Evolutionary conservation across 352 stramenopile species (phyloP).

Genomic region (Pythium plurisporium): DNA sequence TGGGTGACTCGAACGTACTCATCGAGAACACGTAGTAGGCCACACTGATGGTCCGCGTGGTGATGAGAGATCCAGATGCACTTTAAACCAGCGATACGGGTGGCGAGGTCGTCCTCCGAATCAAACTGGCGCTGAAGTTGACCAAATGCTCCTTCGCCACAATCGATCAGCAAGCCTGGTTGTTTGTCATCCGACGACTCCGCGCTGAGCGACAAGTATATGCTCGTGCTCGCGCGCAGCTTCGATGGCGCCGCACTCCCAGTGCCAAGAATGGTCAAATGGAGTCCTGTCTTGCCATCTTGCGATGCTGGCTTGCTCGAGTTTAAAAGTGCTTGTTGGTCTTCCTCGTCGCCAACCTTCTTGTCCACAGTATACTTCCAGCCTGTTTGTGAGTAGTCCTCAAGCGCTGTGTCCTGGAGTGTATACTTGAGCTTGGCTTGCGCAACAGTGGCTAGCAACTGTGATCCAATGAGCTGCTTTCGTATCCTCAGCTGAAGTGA

Average conservation of each 20-base stretch:
- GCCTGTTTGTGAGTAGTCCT: conserved; percentile 39
- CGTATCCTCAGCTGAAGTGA: conserved; percentile 32
- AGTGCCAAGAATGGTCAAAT: conserved; percentile 92
- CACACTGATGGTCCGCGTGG: conserved; percentile 96
- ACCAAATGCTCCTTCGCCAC: conserved; percentile 92
- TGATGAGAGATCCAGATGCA: conserved; percentile 97
- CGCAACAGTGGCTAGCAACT: conserved; percentile 30
- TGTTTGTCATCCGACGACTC: neutral
- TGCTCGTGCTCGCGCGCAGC: conserved; percentile 94
- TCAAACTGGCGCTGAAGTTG: conserved; percentile 83
- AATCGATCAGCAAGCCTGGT: conserved; percentile 88
- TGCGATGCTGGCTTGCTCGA: neutral
- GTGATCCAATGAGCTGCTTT: neutral
- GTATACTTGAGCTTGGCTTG: conserved; percentile 49
- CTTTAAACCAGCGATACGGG: conserved; percentile 56
- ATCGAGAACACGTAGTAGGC: conserved; percentile 89
- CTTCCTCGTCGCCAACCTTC: conserved; percentile 3
- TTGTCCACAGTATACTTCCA: conserved; percentile 26
- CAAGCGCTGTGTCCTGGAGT: conserved; percentile 18
- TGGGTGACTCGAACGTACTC: conserved; percentile 37
- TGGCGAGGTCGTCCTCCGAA: conserved; percentile 14
- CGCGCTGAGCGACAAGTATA: conserved; percentile 72
- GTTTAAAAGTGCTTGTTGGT: neutral
- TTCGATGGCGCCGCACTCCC: conserved; percentile 96
- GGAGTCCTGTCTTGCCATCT: neutral